Evolutionary conservation across 345 rosid species (phyloP), one percentile per base, ranked within the genome.

Genomic region (Bretschneidera sinensis): DNA sequence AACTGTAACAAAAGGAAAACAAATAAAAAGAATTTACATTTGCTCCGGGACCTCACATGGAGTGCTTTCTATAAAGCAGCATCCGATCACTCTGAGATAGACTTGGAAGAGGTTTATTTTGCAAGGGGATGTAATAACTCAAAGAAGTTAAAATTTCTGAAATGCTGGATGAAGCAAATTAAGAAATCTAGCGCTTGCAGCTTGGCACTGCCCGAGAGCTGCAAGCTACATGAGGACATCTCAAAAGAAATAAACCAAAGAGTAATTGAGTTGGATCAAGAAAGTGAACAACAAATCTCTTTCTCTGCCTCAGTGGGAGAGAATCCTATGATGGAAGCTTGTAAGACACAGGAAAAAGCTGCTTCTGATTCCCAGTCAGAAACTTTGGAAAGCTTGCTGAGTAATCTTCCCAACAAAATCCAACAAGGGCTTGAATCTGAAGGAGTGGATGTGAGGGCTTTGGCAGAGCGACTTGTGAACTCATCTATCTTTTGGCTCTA

Each of bases 81-180:
- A 22, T 59, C 61, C 31, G 81, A 77, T 49, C 78, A 72, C 61
- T 70, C 65, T 21, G 77, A 72, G 47, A 57, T 88, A 34, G 80
- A 83, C 61, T 47, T 94, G 43, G 99, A 82, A 74, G 86, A 78
- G 55, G 59, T 71, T 39, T 94, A 74, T 65, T 79, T 80, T 65
- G 67, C 80, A 16, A 80, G 79, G 74, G 77, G 57, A 61, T 70
- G 64, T 67, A 61, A 62, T 64, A 78, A 68, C 55, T 90, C 83
- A 0, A 94, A 94, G 87, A 90, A 86, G 61, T 66, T 79, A 66
- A 86, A 83, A 69, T 94, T 94, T 81, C 64, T 94, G 43, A 94
- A 82, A 82, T 94, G 96, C 73, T 94, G 97, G 97, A 79, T 85
- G 78, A 90, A 86, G 64, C 96, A 90, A 84, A 69, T 79, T 25